Evolutionary conservation across 495 filamentous ascomycete genomes (phyloP).

Genomic region (Trichoderma erinaceum): DNA sequence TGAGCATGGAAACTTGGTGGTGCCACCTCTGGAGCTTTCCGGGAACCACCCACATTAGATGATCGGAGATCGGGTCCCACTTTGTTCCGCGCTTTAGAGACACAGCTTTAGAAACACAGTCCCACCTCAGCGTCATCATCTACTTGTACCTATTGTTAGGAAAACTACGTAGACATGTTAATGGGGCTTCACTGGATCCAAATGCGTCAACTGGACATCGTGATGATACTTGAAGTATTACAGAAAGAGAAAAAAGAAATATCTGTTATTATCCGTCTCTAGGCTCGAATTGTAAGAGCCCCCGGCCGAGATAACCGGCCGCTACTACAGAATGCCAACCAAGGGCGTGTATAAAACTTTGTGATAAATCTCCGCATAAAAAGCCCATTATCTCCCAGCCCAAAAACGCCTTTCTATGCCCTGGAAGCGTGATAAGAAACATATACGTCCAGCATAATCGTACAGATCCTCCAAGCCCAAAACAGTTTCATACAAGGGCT

Average conservation of each 20-base stretch:
- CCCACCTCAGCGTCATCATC: background rate
- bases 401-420: conserved; percentile 10
- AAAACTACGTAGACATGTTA: no score
- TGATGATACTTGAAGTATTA: no score
- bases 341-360: conserved; percentile 8
- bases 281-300: background rate
- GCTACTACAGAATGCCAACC: conserved; percentile 5
- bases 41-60: background rate
- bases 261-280: conserved; percentile 7
- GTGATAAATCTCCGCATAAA: conserved; percentile 5
- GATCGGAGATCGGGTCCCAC: conserved; percentile 13
- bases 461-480: conserved; percentile 8
- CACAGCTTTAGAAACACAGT: background rate
- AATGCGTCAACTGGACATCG: no score
- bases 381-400: background rate
- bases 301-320: background rate
- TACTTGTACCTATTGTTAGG: no score
- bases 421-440: conserved; percentile 6
- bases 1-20: background rate
- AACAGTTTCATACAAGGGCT: conserved; percentile 1
- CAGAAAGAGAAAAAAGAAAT: background rate
- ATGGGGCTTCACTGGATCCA: no score
- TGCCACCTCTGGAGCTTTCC: conserved; percentile 6
- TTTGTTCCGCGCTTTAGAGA: background rate
- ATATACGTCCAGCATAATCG: conserved; percentile 14